Base-by-base conservation (phyloP, 2,329 filamentous ascomycete genomes). In the Ophiognomonia clavigignenti-juglandacearum region DNA sequence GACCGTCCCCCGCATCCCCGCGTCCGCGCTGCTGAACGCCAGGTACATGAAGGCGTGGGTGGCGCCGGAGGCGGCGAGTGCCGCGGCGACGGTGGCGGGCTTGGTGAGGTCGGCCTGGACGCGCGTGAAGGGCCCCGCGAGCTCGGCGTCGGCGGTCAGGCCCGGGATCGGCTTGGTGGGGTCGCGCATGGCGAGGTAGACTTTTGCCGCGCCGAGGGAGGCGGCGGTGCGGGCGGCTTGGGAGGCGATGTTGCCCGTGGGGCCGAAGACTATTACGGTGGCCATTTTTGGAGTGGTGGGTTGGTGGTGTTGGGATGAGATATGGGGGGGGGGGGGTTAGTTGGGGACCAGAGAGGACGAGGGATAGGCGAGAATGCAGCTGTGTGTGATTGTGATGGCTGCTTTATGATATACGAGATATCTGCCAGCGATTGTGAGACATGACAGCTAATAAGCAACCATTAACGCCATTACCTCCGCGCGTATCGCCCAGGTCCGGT, bases 31-130 rank as follows among this genome's bases (percentile, higher is more conserved):
- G 31, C 57, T 54, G 10, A 58, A 52, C 4, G 61, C 56, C 3
- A 64, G 31, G 56, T 79, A 78, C 41, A 76, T 63, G 60, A 77
- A 78, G 2, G 74, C 75, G 10, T 56, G 53, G 36, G 64, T 72
- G n/a, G 74, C 73, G 10, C 65, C 63, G 0, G 70, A 62, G 22
- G 55, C 54, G 23, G 55, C 44, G n/a, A 75, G 67, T 0, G 73
- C 74, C 1, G 56, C 54, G 4, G 44, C 46, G 27, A 78, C 54
- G 8, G 65, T 65, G 0, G 66, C 63, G 1, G 73, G 67, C 0
- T 71, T 49, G 4, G 57, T 58, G 5, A 78, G 62, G 54, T 78
- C 73, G 29, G 72, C 69, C 3, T 53, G 41, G 27, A 58, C 50
- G 24, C 56, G 56, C 37, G 47, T n/a, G 32, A 53, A 51, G 34